Base-by-base conservation (phyloP, 495 filamentous ascomycete genomes). In the Penicillium macrosclerotiorum region DNA sequence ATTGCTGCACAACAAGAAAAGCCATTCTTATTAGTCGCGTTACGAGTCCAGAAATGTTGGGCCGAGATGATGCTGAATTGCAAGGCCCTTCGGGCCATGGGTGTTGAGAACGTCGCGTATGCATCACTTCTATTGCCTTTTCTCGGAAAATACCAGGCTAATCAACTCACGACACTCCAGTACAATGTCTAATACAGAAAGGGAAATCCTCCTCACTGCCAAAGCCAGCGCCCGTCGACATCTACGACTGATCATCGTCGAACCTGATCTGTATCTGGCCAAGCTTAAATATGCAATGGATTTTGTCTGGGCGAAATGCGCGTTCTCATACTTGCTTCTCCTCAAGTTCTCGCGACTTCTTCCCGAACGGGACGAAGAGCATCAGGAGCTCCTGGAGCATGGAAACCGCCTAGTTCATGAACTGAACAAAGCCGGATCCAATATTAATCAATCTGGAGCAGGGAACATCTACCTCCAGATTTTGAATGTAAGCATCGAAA, bases 281-380 rank as follows among this genome's bases (percentile, higher is more conserved):
- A 73, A 70, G 18, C 65, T 79, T 13, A 70, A 68, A 46, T 78
- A 74, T 41, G 70, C 73, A 0, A 76, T 77, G 74, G 76, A 79
- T 41, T 79, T 77, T 37, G 75, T 79, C 18, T 77, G 74, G 73
- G 76, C 76, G 1, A 79, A 79, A 54, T 75, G 73, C 37, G 74
- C 75, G 1, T 79, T 77, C 50, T 75, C 71, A 16, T 74, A 76
- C 37, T 57, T 79, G 0, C 59, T 79, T 1, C 65, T 79, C 0
- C 66, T 78, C 8, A 76, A 76, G 47, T 57, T 79, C 4, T 71
- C 75, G 0, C 67, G 70, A 9, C 69, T 78, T 4, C 58, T 77
- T 1, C 71, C 73, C 1, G 72, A 74, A 18, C 58, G 63, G 3
- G 58, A 59, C 7, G 64, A 65, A 17, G 61, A 70, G 19, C 57